Evolutionary conservation across 192 early-diverging fungal species (phyloP).

Genomic region (Funneliformis geosporum): DNA sequence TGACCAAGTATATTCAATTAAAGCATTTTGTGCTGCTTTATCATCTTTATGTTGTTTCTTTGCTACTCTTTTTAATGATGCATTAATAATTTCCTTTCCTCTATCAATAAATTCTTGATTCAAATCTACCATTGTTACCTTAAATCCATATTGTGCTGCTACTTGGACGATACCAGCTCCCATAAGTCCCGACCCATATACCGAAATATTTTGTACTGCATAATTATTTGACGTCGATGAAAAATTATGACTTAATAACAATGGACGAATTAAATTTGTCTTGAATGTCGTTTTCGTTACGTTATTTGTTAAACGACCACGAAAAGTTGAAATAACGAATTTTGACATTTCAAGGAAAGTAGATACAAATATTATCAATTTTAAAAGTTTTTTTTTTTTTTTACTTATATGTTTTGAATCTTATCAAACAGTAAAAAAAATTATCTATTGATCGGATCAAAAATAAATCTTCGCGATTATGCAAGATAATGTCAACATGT

Average conservation of each 20-base stretch:
- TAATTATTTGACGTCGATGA: conserved; percentile 37
- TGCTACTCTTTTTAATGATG: conserved; percentile 86
- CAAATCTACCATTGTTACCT: conserved; percentile 88
- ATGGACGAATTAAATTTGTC: not conserved
- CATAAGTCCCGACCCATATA: conserved; percentile 88
- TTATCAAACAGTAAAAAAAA: not conserved
- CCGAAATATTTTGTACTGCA: conserved; percentile 71
- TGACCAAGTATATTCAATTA: conserved; percentile 70
- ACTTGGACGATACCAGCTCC: conserved; percentile 89
- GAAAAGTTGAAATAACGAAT: not conserved
- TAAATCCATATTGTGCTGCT: conserved; percentile 74
- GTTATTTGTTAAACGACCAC: not conserved
- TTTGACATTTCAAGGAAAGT: not conserved
- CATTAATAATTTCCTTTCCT: conserved; percentile 77
- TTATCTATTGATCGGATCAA: not conserved
- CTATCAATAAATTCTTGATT: conserved; percentile 69
- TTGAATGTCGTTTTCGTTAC: not conserved
- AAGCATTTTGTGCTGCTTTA: conserved; percentile 56
- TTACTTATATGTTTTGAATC: not conserved
- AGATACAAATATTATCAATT: no score
- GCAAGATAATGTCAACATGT: no score
- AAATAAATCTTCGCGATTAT: no score
- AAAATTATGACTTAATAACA: conserved; percentile 15
- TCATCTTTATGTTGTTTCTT: conserved; percentile 86
- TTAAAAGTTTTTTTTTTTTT: no score